Evolutionary conservation across 306 rosid species (phyloP).

Genomic region (Lotus japonicus): DNA sequence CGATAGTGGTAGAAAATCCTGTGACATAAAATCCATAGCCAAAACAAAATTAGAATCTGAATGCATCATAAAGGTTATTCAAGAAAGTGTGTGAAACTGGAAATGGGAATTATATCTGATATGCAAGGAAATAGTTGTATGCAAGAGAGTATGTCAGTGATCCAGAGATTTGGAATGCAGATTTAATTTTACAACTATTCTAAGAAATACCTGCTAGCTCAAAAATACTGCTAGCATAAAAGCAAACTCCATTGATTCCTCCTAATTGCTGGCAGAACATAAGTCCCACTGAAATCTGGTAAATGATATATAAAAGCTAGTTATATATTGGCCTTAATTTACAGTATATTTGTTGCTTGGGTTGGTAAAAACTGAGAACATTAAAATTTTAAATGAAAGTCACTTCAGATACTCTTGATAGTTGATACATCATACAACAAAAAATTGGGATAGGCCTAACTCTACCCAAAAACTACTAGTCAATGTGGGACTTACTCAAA

Average conservation of each 20-base stretch:
- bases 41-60: not conserved
- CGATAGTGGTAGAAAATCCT: constrained; percentile 64
- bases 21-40: constrained; percentile 1
- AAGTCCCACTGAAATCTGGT: constrained; percentile 77
- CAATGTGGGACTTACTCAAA: not conserved
- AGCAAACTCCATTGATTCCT: constrained; percentile 81
- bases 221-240: constrained; percentile 70
- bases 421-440: too few species aligned
- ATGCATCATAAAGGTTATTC: constrained; percentile 9
- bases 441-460: not conserved
- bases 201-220: constrained; percentile 58
- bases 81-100: not conserved
- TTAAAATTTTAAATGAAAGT: not conserved
- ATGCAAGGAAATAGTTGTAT: not conserved
- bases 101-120: not conserved
- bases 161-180: not conserved
- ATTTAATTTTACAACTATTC: too few species aligned
- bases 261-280: constrained; percentile 94
- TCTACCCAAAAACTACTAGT: too few species aligned
- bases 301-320: not conserved
- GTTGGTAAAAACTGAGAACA: too few species aligned
- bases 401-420: not conserved
- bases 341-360: too few species aligned
- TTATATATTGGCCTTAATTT: too few species aligned
- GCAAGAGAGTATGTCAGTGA: constrained; percentile 2